Base-by-base conservation (phyloP, 2,329 filamentous ascomycete species). In the Epichloe gansuensis region DNA sequence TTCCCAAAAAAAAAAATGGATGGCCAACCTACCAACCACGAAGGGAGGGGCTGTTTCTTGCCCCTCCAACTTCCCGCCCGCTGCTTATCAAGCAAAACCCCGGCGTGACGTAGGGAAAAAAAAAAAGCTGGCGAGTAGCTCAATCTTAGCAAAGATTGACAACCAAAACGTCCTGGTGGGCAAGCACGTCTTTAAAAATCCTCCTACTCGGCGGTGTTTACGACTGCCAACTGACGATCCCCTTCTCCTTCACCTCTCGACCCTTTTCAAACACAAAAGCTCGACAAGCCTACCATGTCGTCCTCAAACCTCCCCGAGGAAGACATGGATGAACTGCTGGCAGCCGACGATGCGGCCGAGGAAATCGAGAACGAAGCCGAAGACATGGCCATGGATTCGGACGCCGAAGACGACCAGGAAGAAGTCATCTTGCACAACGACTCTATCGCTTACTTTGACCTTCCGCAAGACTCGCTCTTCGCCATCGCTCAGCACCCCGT, bases 401-500 rank as follows among this genome's bases (percentile, higher is more conserved):
- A 79, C 54, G 40, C 34, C 41, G 81, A 82, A 51, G 84, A 87
- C 74, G 77, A 82, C 51, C 81, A 82, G 50, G 84, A 87, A 74
- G 77, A 83, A 59, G 81, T 96, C 42, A 71, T 80, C 42, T 76
- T 97, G 6, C 81, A 93, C 56, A 98, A 97, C 74, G 91, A 98
- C 75, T 94, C 89, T 58, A 76, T 84, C 58, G 91, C 89, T 54
- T 91, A 95, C 74, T 96, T 97, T 64, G 93, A 97, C 73, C 69
- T 72, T 38, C 89, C 96, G 73, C 85, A 82, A 60, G 89, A 96
- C 76, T 90, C 85, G 55, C 86, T 98, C 63, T 98, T 96, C 74
- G 82, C 87, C 69, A 93, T 98, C 66, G 89, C 91, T 17, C 89
- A 95, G 66, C 93, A 98, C 66, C 93, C 93, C 4, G 73, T 82